phyloP scores from a whole-genome alignment of 1,284 basidiomycete species.

The Gomphus sp. region DNA sequence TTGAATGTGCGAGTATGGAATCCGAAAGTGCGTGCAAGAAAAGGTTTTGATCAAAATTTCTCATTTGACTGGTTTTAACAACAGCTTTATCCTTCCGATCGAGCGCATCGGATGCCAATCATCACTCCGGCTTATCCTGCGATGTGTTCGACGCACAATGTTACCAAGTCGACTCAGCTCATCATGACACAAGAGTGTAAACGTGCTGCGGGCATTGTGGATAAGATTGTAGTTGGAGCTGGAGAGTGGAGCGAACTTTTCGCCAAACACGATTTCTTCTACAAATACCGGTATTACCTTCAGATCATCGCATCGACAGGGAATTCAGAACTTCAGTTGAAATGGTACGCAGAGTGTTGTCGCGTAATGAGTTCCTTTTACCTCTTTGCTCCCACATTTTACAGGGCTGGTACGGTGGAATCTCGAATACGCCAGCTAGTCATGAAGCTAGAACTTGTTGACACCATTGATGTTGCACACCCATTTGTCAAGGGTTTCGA shows the following conservation, averaged over 20 bases:
- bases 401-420: constrained; percentile 92
- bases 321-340: constrained; percentile 79
- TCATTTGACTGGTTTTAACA: neutral
- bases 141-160: constrained; percentile 99
- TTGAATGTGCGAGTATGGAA: constrained; percentile 96
- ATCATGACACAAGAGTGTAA: constrained; percentile 97
- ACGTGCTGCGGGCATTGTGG: constrained; percentile 88
- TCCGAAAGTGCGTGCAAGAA: constrained; percentile 60
- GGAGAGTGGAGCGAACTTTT: constrained; percentile 92
- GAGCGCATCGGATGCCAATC: constrained; percentile 98
- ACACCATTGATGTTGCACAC: constrained; percentile 86
- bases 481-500: constrained; percentile 95
- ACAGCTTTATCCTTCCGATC: constrained; percentile 87
- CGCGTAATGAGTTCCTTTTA: constrained; percentile 6
- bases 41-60: neutral
- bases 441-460: constrained; percentile 95
- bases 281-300: constrained; percentile 96
- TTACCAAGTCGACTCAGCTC: constrained; percentile 90
- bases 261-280: constrained; percentile 93
- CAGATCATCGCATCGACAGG: constrained; percentile 92
- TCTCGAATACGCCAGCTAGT: constrained; percentile 92
- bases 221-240: constrained; percentile 80
- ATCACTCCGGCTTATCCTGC: constrained; percentile 99
- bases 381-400: constrained; percentile 1
- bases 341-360: constrained; percentile 60